A percentile compares a stretch with the other conserved stretches of the same genome.
Conservation (phyloP, 768 basidiomycete genomes). For the Xerocomellus chrysenteron region DNA sequence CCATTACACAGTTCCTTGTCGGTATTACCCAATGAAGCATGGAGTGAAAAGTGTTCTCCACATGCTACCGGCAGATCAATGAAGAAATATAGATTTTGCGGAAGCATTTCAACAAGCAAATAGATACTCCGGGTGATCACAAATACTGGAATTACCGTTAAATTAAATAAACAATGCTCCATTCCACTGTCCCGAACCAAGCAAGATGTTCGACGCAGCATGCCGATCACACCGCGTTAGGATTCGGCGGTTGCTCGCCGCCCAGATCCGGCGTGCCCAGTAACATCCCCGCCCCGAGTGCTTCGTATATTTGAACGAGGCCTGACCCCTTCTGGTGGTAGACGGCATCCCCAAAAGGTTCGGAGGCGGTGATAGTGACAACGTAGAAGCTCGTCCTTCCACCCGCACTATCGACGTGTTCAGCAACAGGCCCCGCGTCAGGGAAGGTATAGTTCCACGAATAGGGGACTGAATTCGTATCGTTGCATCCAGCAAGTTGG, state of each 20-base stretch:
- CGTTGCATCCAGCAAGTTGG: constrained; percentile 6
- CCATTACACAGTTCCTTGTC: constrained; percentile 78
- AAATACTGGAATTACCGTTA: not conserved
- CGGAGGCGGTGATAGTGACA: not conserved
- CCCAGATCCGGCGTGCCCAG: not conserved
- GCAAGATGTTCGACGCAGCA: not conserved
- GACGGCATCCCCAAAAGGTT: not conserved
- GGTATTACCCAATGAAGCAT: constrained; percentile 46
- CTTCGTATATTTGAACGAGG: constrained; percentile 5
- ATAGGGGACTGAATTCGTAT: constrained; percentile 1
- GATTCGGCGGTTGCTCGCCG: not conserved
- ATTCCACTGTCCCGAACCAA: not conserved
- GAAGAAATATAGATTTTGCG: no score
- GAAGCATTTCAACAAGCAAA: no score
- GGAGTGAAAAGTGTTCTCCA: not conserved
- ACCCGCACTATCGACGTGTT: constrained; percentile 7
- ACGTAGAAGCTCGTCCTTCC: constrained; percentile 5
- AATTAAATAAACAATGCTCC: not conserved
- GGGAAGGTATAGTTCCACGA: constrained; percentile 8
- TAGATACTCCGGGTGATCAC: not conserved
- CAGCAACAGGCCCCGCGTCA: not conserved
- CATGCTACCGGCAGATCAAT: not conserved
- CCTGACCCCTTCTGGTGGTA: not conserved
- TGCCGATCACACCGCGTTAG: not conserved
- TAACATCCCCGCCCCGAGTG: not conserved